phyloP scores from a whole-genome alignment of 1,284 basidiomycete genomes.

The Waitea zeae region DNA sequence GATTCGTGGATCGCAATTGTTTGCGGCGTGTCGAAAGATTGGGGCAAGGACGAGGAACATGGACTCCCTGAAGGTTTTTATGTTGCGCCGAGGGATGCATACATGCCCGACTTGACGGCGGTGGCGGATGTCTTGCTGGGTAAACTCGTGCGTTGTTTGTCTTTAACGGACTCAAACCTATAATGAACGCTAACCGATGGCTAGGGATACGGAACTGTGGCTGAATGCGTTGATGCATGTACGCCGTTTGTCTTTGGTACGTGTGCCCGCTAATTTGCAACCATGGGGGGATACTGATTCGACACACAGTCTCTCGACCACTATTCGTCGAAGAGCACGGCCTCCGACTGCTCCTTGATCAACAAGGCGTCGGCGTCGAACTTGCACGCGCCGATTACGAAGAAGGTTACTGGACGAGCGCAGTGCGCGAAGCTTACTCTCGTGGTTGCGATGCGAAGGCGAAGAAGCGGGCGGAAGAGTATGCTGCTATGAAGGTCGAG shows the following conservation, averaged over 20 bases:
- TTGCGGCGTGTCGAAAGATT: conserved; percentile 50
- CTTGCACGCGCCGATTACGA: conserved; percentile 46
- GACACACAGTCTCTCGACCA: conserved; percentile 42
- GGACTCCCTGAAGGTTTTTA: conserved; percentile 53
- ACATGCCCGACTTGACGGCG: conserved; percentile 67
- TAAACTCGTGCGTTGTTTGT: conserved; percentile 34
- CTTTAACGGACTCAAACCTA: neutral
- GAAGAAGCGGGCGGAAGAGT: conserved; percentile 18
- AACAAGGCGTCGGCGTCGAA: conserved; percentile 47
- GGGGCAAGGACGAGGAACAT: conserved; percentile 24
- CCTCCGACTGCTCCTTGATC: conserved; percentile 39
- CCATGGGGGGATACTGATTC: conserved; percentile 1
- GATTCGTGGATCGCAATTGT: conserved; percentile 62
- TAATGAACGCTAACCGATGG: too few species aligned
- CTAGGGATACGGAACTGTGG: conserved; percentile 57
- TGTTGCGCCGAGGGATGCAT: conserved; percentile 54
- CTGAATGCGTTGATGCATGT: conserved; percentile 50
- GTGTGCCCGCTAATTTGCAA: conserved; percentile 8
- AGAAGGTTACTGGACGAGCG: conserved; percentile 45
- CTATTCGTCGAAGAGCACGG: conserved; percentile 70
- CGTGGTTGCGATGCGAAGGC: conserved; percentile 27
- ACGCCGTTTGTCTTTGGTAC: conserved; percentile 59
- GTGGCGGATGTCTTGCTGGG: conserved; percentile 60
- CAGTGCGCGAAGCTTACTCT: conserved; percentile 35
- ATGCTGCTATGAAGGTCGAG: too few species aligned